Evolutionary conservation across 306 rosid species (phyloP), one percentile per base, ranked within the genome.

Genomic region (Pyrus communis): DNA sequence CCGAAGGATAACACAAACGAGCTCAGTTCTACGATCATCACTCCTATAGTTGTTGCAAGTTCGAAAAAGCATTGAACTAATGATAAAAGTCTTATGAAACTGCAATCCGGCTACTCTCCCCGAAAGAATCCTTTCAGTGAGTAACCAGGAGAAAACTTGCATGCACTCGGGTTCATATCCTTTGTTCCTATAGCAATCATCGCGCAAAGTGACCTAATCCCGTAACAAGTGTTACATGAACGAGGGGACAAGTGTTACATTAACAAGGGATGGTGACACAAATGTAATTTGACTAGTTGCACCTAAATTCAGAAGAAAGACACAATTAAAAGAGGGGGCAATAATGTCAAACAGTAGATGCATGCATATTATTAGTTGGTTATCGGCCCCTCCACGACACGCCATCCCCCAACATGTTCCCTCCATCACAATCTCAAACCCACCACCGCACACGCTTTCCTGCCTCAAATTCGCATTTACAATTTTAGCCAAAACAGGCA

Each of bases 341-440:
- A 23, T 33, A 60, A 79, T 73, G 83, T 79, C 75, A 74, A 78
- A 79, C 67, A 54, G 74, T 35, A 30, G 61, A 58, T 27, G 64
- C n/a, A 49, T 49, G 64, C n/a, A 49, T 49, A 15, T 11, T 35
- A 35, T 52, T 71, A 38, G 77, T 38, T 49, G 11, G 73, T 45
- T 43, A 51, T 35, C 38, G 68, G 70, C 54, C 33, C 60, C 69
- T 27, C 74, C 78, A 65, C 31, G 14, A 78, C 87, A 84, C 79
- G 78, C 75, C 65, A 31, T 67, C 61, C 9, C 81, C 64, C 69
- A 54, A 55, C 82, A 73, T 72, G 80, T 62, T 73, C 76, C 76
- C 70, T 25, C 75, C 46, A 57, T 77, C 71, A 18, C 77, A 8
- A 64, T 42, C 79, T 5, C 8, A 25, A 61, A 61, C 52, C 69